A percentile compares a stretch with the other conserved stretches of the same genome.
Conservation (phyloP, 345 rosid species). For the Triadica sebifera region DNA sequence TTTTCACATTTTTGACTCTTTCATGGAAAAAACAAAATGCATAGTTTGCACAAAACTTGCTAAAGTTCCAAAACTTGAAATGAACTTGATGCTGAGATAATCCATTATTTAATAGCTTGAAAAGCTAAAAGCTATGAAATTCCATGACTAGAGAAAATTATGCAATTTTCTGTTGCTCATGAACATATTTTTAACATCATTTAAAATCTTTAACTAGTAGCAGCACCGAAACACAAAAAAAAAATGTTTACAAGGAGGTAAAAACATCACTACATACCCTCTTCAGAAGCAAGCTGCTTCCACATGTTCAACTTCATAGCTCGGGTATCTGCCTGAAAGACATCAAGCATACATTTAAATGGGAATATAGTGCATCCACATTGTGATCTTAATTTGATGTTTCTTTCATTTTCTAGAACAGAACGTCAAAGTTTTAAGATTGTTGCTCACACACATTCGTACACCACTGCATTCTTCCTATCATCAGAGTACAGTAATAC, state of each 20-base stretch:
- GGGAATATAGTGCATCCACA: not conserved
- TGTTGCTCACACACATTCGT: too few species aligned
- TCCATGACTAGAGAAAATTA: not conserved
- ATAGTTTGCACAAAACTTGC: not conserved
- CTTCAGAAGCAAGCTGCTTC: constrained; percentile 91
- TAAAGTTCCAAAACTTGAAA: not conserved
- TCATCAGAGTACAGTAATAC: too few species aligned
- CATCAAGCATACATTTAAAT: constrained; percentile 17
- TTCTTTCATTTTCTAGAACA: not conserved
- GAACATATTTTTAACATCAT: not conserved
- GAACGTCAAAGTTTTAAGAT: not conserved
- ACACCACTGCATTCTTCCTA: too few species aligned
- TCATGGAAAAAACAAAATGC: too few species aligned
- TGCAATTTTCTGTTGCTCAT: not conserved
- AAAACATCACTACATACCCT: constrained; percentile 49
- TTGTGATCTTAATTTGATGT: not conserved
- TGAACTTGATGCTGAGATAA: not conserved
- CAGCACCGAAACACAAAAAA: not conserved
- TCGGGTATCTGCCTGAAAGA: constrained; percentile 72
- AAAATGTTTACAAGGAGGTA: too few species aligned
- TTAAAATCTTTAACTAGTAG: not conserved
- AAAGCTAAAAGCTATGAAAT: not conserved
- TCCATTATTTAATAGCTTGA: not conserved
- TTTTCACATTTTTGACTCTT: too few species aligned
- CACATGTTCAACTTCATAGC: constrained; percentile 78